Percentiles rank a stretch among this genome's conserved stretches.
Conservation (phyloP, 257 asterid genomes). For the Nicotiana tomentosiformis region DNA sequence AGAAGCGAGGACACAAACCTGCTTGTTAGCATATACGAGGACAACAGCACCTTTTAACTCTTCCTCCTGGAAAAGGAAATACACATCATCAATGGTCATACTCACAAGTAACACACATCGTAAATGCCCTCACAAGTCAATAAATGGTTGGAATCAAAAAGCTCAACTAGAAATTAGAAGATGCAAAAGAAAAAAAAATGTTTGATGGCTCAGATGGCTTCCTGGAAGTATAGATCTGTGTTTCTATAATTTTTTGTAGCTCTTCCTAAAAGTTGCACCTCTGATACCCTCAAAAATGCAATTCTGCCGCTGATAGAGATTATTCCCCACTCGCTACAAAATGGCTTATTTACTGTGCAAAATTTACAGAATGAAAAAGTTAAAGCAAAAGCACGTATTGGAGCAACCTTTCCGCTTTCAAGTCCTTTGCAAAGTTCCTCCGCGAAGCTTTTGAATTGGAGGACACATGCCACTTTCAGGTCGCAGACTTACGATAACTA, state of each 20-base stretch:
- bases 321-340: neutral
- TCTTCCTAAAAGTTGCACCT: neutral
- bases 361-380: neutral
- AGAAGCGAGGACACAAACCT: neutral
- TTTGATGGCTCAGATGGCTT: neutral
- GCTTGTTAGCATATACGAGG: conserved; percentile 46
- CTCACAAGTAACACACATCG: neutral
- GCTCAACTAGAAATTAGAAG: neutral
- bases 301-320: neutral
- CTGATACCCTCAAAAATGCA: neutral
- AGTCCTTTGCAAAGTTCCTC: neutral
- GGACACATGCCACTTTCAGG: neutral
- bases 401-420: neutral
- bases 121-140: neutral
- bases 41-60: conserved; percentile 45
- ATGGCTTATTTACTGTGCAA: neutral
- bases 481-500: neutral
- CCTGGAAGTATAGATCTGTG: neutral
- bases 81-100: neutral
- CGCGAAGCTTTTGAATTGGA: neutral
- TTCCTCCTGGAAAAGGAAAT: conserved; percentile 16
- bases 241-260: neutral
- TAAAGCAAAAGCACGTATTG: neutral
- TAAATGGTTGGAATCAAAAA: neutral
- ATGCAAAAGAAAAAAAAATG: neutral